Percentiles rank a stretch among this genome's conserved stretches.
Conservation (phyloP, 2,329 filamentous ascomycete genomes). For the Pseudogymnoascus sp. region DNA sequence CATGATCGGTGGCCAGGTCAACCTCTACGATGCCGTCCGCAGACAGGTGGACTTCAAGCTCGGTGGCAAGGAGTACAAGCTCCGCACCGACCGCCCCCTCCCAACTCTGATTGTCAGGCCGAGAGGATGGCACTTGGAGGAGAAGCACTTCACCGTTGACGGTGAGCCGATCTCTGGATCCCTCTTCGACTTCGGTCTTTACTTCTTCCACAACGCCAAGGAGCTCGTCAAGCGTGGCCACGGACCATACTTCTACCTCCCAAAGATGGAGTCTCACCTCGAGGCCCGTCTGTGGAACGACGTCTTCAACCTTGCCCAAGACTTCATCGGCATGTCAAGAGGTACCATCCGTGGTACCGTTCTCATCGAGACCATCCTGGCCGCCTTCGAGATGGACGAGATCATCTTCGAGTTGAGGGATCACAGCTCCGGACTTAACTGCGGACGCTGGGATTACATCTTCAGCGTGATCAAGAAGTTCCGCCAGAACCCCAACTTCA, state of each 20-base stretch:
- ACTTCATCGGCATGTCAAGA: slow-evolving; percentile 79
- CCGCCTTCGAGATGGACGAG: slow-evolving; percentile 99
- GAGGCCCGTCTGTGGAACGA: slow-evolving; percentile 98
- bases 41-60: slow-evolving; percentile 94
- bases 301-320: slow-evolving; percentile 90
- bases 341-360: slow-evolving; percentile 94
- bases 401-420: slow-evolving; percentile 99
- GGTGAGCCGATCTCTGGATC: slow-evolving; percentile 88
- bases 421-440: slow-evolving; percentile 94
- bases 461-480: slow-evolving; percentile 99
- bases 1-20: slow-evolving; percentile 97
- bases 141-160: slow-evolving; percentile 96
- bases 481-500: slow-evolving; percentile 86
- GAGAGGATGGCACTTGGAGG: slow-evolving; percentile 94
- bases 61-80: slow-evolving; percentile 92
- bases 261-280: slow-evolving; percentile 96
- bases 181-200: slow-evolving; percentile 95
- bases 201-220: slow-evolving; percentile 97
- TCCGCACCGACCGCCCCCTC: slow-evolving; percentile 77
- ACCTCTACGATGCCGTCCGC: slow-evolving; percentile 92
- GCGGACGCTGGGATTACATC: slow-evolving; percentile 99
- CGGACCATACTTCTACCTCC: slow-evolving; percentile 96
- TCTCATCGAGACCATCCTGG: slow-evolving; percentile 94
- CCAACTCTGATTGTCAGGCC: slow-evolving; percentile 92
- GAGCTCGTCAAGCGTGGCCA: slow-evolving; percentile 76